A percentile compares a stretch with the other conserved stretches of the same genome.
phyloP scores from a whole-genome alignment of 2,329 filamentous ascomycete genomes.

The Colletotrichum salicis region DNA sequence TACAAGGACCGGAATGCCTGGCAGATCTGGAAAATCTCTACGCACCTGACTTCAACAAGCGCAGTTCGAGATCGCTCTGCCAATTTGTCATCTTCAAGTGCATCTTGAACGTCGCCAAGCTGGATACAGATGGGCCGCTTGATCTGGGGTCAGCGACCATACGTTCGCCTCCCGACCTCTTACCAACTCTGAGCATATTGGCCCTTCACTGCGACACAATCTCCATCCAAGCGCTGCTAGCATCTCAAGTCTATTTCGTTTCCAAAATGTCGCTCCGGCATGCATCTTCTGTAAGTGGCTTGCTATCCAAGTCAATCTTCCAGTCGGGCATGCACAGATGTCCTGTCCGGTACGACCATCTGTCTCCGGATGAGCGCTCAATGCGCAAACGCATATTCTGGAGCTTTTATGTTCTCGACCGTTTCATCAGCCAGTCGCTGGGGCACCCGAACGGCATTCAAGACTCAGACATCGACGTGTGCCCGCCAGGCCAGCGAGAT shows the following conservation, averaged over 20 bases:
- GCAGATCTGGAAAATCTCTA: slow-evolving; percentile 50
- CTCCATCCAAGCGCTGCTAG: slow-evolving; percentile 60
- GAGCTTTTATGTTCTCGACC: slow-evolving; percentile 51
- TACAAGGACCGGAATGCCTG: slow-evolving; percentile 61
- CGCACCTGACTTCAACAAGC: neutral
- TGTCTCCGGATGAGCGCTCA: slow-evolving; percentile 45
- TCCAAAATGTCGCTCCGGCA: slow-evolving; percentile 58
- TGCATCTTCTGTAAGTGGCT: slow-evolving; percentile 59
- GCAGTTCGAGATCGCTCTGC: slow-evolving; percentile 35
- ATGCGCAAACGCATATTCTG: slow-evolving; percentile 54
- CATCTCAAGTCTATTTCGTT: slow-evolving; percentile 59
- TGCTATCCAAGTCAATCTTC: slow-evolving; percentile 57
- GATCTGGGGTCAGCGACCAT: slow-evolving; percentile 17
- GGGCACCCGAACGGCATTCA: slow-evolving; percentile 49
- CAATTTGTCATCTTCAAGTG: slow-evolving; percentile 57
- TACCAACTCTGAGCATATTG: slow-evolving; percentile 47
- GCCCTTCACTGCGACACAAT: slow-evolving; percentile 54
- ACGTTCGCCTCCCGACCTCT: slow-evolving; percentile 38
- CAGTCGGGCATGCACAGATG: slow-evolving; percentile 63
- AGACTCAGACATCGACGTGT: slow-evolving; percentile 51
- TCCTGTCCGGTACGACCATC: slow-evolving; percentile 59
- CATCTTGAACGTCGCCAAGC: slow-evolving; percentile 59
- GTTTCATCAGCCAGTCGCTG: slow-evolving; percentile 48
- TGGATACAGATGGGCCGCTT: slow-evolving; percentile 44
- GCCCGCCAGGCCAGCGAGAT: slow-evolving; percentile 44